Conservation (phyloP, 176 grass and related monocot species). For the Cocos nucifera region DNA sequence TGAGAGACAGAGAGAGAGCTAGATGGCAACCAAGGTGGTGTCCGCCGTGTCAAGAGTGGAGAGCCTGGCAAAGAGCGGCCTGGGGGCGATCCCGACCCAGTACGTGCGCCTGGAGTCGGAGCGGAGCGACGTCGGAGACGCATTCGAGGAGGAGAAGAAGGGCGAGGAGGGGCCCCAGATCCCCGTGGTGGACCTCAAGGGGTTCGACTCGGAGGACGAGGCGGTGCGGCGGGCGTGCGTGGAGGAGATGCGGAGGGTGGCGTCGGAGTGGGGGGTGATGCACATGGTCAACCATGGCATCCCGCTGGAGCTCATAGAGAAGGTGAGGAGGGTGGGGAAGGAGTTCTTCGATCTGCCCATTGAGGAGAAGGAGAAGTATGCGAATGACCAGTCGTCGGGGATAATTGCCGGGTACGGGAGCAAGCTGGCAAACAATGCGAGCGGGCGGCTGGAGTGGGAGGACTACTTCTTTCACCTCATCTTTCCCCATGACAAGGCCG, state of each 20-base stretch:
- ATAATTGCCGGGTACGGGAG: slow-evolving; percentile 65
- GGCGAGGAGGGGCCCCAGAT: slow-evolving; percentile 24
- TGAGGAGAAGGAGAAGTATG: slow-evolving; percentile 56
- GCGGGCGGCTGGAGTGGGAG: slow-evolving; percentile 73
- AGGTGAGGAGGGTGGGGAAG: slow-evolving; percentile 38
- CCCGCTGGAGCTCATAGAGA: slow-evolving; percentile 29
- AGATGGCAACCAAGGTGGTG: slow-evolving; percentile 9
- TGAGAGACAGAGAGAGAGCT: background rate
- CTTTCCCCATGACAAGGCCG: slow-evolving; percentile 33
- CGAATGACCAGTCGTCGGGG: slow-evolving; percentile 60
- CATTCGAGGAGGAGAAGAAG: slow-evolving; percentile 35
- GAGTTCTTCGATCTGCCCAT: slow-evolving; percentile 64
- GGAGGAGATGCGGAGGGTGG: slow-evolving; percentile 46
- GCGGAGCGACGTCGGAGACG: slow-evolving; percentile 59
- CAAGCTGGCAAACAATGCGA: slow-evolving; percentile 48
- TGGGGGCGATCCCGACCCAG: slow-evolving; percentile 49
- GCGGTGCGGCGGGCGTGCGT: slow-evolving; percentile 17
- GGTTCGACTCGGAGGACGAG: slow-evolving; percentile 17
- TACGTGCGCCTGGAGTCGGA: slow-evolving; percentile 67
- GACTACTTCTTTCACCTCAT: slow-evolving; percentile 92
- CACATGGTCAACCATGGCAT: slow-evolving; percentile 72
- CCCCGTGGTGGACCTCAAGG: slow-evolving; percentile 60
- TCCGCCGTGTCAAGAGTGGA: slow-evolving; percentile 34
- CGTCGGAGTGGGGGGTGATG: slow-evolving; percentile 80
- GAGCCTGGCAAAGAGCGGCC: slow-evolving; percentile 35